Conservation (phyloP, 2,329 filamentous ascomycete genomes). For the Zymoseptoria pseudotritici region DNA sequence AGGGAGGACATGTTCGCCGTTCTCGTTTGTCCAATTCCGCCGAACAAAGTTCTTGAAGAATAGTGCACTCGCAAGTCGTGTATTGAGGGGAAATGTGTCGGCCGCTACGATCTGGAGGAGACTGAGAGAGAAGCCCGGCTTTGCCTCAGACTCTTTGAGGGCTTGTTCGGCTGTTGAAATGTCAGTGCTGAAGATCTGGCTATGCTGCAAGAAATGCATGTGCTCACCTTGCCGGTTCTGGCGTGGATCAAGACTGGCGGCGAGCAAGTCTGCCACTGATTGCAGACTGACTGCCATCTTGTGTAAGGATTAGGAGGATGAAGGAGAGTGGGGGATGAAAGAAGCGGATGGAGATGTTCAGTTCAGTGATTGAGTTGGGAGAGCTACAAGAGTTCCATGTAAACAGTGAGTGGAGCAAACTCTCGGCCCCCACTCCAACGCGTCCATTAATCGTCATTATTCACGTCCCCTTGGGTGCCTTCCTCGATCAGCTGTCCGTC, state of each 20-base stretch:
- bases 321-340: background rate
- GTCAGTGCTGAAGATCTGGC: background rate
- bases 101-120: conserved; percentile 87
- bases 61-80: conserved; percentile 77
- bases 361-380: background rate
- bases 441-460: too few relatives aligned
- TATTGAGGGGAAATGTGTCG: conserved; percentile 63
- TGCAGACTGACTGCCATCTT: conserved; percentile 55
- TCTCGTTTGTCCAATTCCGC: conserved; percentile 89
- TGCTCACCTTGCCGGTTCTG: conserved; percentile 80
- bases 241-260: conserved; percentile 80
- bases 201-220: background rate
- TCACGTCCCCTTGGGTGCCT: background rate
- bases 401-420: too few relatives aligned
- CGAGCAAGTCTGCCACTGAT: conserved; percentile 70
- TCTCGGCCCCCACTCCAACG: too few relatives aligned
- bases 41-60: conserved; percentile 99
- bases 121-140: conserved; percentile 75
- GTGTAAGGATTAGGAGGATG: background rate
- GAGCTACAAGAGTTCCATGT: background rate
- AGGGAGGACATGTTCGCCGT: conserved; percentile 85
- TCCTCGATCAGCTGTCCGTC: background rate
- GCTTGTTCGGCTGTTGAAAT: conserved; percentile 63
- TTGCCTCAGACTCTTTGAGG: conserved; percentile 70
- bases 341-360: background rate